Evolutionary conservation across 495 filamentous ascomycete species (phyloP).

Genomic region (Pyrenopolyporus hunteri): DNA sequence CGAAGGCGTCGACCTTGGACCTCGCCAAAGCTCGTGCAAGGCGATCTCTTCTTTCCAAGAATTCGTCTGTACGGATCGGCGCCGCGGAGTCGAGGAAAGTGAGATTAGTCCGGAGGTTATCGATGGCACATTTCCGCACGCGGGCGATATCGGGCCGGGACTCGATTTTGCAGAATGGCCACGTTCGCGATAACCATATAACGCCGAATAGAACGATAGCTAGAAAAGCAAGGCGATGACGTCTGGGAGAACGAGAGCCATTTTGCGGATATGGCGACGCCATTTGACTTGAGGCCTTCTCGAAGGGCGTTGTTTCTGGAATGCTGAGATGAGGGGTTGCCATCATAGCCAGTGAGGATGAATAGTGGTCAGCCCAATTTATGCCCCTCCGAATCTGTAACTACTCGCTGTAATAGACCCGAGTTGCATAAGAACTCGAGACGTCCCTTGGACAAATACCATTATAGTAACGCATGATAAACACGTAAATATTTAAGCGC

Average conservation of each 20-base stretch:
- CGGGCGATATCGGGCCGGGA: slow-evolving; percentile 12
- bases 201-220: not conserved
- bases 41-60: slow-evolving; percentile 52
- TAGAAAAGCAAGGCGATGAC: not conserved
- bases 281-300: not conserved
- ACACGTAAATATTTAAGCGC: too few species aligned
- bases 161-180: not conserved
- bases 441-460: too few species aligned
- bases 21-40: slow-evolving; percentile 55
- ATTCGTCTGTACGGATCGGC: slow-evolving; percentile 51
- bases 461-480: too few species aligned
- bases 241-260: not conserved
- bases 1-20: slow-evolving; percentile 55
- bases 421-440: too few species aligned
- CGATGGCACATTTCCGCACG: slow-evolving; percentile 55
- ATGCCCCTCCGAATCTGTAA: too few species aligned
- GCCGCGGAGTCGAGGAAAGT: slow-evolving; percentile 53
- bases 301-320: not conserved
- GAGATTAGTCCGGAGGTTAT: slow-evolving; percentile 49
- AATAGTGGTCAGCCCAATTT: too few species aligned
- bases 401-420: too few species aligned
- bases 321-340: not conserved
- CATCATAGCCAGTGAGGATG: too few species aligned
- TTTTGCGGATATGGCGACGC: not conserved
- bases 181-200: slow-evolving; percentile 3